Evolutionary conservation across 2,329 filamentous ascomycete genomes (phyloP).

Genomic region (Coleophoma eucalyptorum): DNA sequence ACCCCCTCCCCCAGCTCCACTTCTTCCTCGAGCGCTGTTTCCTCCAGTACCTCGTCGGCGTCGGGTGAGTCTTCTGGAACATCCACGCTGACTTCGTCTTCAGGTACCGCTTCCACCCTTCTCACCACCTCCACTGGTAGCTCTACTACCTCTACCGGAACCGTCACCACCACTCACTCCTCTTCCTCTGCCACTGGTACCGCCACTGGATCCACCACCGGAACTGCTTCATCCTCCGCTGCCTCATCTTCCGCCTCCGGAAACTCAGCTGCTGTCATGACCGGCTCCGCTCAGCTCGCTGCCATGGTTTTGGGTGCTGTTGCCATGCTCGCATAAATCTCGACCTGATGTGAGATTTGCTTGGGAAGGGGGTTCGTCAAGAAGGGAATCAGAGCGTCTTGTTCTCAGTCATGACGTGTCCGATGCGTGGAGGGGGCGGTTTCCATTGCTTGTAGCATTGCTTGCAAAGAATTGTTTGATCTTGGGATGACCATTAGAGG

Average conservation of each 20-base stretch:
- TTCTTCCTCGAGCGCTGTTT: neutral
- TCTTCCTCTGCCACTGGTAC: neutral
- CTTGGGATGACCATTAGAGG: too few relatives aligned
- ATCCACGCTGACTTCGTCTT: neutral
- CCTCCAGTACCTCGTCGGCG: neutral
- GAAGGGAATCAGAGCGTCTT: too few relatives aligned
- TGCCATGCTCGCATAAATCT: neutral
- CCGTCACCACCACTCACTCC: neutral
- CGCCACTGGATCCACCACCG: neutral
- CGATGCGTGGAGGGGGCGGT: too few relatives aligned
- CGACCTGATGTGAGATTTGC: neutral
- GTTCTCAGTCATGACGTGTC: too few relatives aligned
- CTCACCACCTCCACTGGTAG: slow-evolving; percentile 1
- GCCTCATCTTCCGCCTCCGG: neutral
- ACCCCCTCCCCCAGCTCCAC: neutral
- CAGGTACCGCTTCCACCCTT: neutral
- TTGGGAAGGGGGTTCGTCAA: too few relatives aligned
- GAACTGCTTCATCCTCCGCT: neutral
- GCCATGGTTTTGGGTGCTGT: neutral
- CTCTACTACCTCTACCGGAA: neutral
- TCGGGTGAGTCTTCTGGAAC: neutral
- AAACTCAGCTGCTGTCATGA: neutral
- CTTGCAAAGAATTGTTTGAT: too few relatives aligned
- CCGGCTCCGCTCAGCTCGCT: neutral
- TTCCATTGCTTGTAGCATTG: too few relatives aligned